A percentile compares a stretch with the other conserved stretches of the same genome.
Evolutionary conservation across 768 basidiomycete species (phyloP).

Genomic region (Boletus rufocinnamomeus): DNA sequence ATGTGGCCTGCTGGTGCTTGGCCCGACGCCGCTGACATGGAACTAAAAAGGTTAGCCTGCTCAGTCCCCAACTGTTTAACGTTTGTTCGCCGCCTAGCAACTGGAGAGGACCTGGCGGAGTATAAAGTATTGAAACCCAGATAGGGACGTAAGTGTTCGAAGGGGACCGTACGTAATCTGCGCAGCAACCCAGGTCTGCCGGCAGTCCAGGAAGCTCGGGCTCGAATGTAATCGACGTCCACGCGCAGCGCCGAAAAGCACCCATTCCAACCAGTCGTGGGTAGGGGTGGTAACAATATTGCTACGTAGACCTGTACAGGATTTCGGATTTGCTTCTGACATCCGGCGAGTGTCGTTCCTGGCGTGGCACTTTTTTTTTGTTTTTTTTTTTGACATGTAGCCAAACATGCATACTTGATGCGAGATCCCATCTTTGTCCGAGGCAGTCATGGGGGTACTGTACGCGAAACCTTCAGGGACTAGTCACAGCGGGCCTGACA

Average conservation of each 20-base stretch:
- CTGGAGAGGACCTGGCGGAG: slow-evolving; percentile 28
- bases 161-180: slow-evolving; percentile 1
- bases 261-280: neutral
- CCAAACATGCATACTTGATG: slow-evolving; percentile 14
- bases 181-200: neutral
- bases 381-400: slow-evolving; percentile 19
- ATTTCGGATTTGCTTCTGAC: neutral
- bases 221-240: neutral
- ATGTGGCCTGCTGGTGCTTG: slow-evolving; percentile 25
- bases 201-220: neutral
- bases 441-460: neutral
- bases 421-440: slow-evolving; percentile 21
- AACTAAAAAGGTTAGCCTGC: slow-evolving; percentile 29
- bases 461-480: neutral
- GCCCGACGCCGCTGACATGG: slow-evolving; percentile 33
- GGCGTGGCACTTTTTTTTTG: slow-evolving; percentile 23
- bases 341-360: slow-evolving; percentile 15
- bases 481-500: neutral
- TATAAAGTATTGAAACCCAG: slow-evolving; percentile 12
- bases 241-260: neutral
- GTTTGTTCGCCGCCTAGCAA: slow-evolving; percentile 36
- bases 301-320: neutral
- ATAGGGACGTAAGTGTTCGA: neutral
- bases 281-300: neutral
- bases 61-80: slow-evolving; percentile 18